Percentiles rank a stretch among this genome's conserved stretches.
Evolutionary conservation across 305 asterid genomes (phyloP).

Genomic region (Andrographis paniculata): DNA sequence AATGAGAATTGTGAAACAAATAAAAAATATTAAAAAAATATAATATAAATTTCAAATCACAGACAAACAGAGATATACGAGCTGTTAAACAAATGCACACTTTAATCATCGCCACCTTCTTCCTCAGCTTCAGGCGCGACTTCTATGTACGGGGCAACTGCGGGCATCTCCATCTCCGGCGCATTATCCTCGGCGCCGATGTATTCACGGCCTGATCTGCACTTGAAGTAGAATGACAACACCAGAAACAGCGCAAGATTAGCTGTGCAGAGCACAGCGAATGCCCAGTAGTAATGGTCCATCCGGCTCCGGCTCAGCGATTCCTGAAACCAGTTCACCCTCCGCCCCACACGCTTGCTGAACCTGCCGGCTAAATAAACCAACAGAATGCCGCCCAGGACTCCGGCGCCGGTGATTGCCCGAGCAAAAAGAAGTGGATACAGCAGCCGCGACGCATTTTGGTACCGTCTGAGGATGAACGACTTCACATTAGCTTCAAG

Average conservation of each 20-base stretch:
- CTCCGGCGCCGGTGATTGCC: neutral
- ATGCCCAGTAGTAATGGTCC: neutral
- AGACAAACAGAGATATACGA: too few relatives aligned
- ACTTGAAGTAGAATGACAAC: too few relatives aligned
- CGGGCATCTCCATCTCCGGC: too few relatives aligned
- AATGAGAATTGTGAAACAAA: too few relatives aligned
- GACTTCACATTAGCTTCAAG: constrained; percentile 17
- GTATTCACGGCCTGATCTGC: too few relatives aligned
- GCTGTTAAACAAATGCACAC: too few relatives aligned
- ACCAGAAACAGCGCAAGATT: neutral
- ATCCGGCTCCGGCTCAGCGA: neutral
- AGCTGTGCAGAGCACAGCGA: neutral
- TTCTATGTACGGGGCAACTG: too few relatives aligned
- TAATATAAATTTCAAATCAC: too few relatives aligned
- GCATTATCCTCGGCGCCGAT: too few relatives aligned
- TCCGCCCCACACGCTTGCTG: neutral
- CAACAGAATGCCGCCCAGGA: neutral
- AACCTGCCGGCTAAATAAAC: neutral
- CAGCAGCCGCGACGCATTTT: constrained; percentile 16
- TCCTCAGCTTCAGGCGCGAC: too few relatives aligned
- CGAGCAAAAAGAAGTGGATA: constrained; percentile 3
- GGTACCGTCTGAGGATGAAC: constrained; percentile 21
- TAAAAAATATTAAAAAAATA: too few relatives aligned
- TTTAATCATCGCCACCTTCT: too few relatives aligned
- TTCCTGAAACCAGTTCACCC: neutral